Evolutionary conservation across 2,329 filamentous ascomycete species (phyloP), one percentile per base, ranked within the genome.

Genomic region (Hymenoscyphus linearis): DNA sequence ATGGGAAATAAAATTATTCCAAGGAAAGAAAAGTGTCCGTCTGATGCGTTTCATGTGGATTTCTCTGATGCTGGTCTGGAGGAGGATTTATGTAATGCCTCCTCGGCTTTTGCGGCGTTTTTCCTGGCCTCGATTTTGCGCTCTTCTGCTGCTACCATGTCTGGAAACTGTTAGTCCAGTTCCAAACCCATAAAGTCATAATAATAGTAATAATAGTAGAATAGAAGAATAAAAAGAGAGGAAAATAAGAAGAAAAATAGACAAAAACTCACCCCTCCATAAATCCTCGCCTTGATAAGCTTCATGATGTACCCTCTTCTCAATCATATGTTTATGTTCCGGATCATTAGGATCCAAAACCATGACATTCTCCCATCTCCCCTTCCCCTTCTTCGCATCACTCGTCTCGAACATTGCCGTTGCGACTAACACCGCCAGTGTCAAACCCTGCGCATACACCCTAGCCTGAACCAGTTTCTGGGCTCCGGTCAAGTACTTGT

Each of bases 231-330:
- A n/a, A n/a, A n/a, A n/a, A n/a, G n/a, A n/a, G n/a, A n/a, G n/a
- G n/a, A n/a, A n/a, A n/a, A n/a, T n/a, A n/a, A n/a, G n/a, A n/a
- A n/a, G n/a, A n/a, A n/a, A n/a, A n/a, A n/a, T n/a, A 12, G 31
- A 55, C n/a, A 50, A 50, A 34, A 65, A 77, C 85, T 73, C 76
- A 89, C 87, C 88, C 80, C 85, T 95, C 95, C 95, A 99, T 70
- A 97, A 82, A 76, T 98, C 93, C 78, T 96, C 90, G 52, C 91
- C 90, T 73, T 87, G 83, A 75, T 96, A 95, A 65, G 90, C 82
- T 80, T 96, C 91, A 78, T 92, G 90, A 75, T 96, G 90, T 59
- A 95, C 84, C 78, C 81, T 86, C 85, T 93, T 93, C 83, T 96
- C 90, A 68, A 96, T 90, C 67, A 92, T 74, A 70, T 89, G 81